Conservation (phyloP, 1,284 basidiomycete genomes). For the Erythrobasidium hasegawianum region DNA sequence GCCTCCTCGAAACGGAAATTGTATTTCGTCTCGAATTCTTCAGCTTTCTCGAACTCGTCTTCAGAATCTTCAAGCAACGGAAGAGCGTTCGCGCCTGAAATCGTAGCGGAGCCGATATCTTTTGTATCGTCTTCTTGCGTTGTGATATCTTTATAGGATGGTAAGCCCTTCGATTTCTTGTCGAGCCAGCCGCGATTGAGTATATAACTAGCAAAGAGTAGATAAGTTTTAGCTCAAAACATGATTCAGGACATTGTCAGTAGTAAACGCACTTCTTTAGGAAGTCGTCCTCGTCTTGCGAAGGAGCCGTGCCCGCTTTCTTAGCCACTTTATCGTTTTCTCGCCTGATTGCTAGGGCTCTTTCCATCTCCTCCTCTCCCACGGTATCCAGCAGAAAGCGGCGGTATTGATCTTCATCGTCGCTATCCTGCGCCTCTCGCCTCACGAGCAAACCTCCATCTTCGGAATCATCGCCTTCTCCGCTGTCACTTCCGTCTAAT, state of each 20-base stretch:
- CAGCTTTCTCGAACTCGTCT: conserved; percentile 63
- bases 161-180: conserved; percentile 60
- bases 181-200: conserved; percentile 94
- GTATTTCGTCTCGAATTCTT: conserved; percentile 75
- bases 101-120: conserved; percentile 45
- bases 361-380: conserved; percentile 62
- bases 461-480: conserved; percentile 59
- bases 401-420: conserved; percentile 74
- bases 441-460: conserved; percentile 58
- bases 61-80: conserved; percentile 52
- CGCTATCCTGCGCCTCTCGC: conserved; percentile 67
- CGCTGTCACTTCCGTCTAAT: conserved; percentile 53
- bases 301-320: background rate
- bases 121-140: conserved; percentile 39
- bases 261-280: conserved; percentile 37
- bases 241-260: background rate
- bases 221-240: background rate
- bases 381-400: conserved; percentile 76
- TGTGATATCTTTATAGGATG: conserved; percentile 77
- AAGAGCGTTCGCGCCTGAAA: conserved; percentile 17
- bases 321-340: background rate
- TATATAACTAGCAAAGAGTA: conserved; percentile 66
- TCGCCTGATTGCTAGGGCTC: conserved; percentile 11
- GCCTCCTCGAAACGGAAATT: conserved; percentile 94
- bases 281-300: conserved; percentile 22